Evolutionary conservation across 73 alveolate species (phyloP).

Genomic region (Paramecium sonneborni): DNA sequence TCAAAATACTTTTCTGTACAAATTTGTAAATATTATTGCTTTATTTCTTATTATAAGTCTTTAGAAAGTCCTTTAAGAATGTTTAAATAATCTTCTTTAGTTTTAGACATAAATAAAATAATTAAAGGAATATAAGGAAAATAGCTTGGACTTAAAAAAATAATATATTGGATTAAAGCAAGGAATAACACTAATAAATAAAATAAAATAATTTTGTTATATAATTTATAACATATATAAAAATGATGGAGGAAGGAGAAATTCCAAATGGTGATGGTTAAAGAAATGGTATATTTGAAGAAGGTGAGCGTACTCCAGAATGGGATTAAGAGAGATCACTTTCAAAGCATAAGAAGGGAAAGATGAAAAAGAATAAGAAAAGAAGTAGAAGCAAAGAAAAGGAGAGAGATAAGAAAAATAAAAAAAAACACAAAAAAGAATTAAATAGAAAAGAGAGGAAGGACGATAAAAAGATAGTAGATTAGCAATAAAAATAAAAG

Average conservation of each 20-base stretch:
- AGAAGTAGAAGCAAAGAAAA: slow-evolving; percentile 47
- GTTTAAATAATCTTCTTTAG: background rate
- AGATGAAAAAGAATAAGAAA: background rate
- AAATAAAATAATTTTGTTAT: background rate
- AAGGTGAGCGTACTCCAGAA: slow-evolving; percentile 31
- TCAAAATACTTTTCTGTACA: background rate
- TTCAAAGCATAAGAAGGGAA: background rate
- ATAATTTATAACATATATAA: background rate
- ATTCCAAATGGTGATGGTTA: background rate
- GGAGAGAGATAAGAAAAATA: background rate
- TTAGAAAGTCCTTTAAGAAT: background rate
- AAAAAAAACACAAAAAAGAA: background rate
- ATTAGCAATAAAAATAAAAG: background rate
- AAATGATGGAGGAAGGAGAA: background rate
- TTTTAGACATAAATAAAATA: background rate
- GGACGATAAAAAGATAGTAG: background rate
- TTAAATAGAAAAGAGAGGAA: background rate
- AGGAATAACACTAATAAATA: too few relatives aligned
- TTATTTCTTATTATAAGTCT: background rate
- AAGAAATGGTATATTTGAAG: background rate
- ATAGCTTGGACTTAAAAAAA: background rate
- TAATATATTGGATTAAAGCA: too few relatives aligned
- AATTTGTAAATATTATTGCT: background rate
- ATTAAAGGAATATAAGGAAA: background rate
- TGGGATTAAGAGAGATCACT: slow-evolving; percentile 24